Evolutionary conservation across 148 eudicot genomes (phyloP), one percentile per base, ranked within the genome.

Genomic region (Cornus kousa): DNA sequence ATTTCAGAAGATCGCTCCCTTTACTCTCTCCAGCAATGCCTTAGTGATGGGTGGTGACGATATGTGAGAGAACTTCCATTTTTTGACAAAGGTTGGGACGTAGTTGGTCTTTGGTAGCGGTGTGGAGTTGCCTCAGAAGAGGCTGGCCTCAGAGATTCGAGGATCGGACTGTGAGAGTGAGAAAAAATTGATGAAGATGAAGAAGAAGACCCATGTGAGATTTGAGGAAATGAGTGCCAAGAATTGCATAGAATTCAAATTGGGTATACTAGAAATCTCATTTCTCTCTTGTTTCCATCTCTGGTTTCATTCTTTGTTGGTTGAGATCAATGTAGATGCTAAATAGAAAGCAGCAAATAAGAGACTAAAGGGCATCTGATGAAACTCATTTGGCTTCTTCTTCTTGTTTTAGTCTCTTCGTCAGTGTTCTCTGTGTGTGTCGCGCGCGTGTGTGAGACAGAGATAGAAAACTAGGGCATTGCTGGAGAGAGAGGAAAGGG

Each of bases 111-210:
- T 68, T 40, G 17, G 35, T 17, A 71, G 83, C 14, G 77, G 75
- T 31, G 60, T 69, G 11, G 76, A 7, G 53, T 22, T 37, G 73
- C 85, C 85, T 39, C 89, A 86, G 43, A 70, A 48, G 17, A 81
- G 64, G 1, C 71, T 79, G 5, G 83, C 89, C 28, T 81, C 85
- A 66, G 79, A 68, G 77, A 79, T 83, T 37, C 87, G 20, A 4
- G 89, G 81, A 55, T 86, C 89, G 79, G 83, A 74, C 9, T 62
- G 48, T 9, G 62, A 69, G 9, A 19, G 40, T 7, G 84, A 35
- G 77, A 79, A 16, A 12, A 72, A n/a, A 37, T 64, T 67, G 48
- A 77, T 9, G 55, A 81, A 55, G 22, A 62, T 10, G 71, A 80
- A n/a, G n/a, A n/a, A 37, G 8, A 68, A 7, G n/a, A 74, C 50